Evolutionary conservation across 305 asterid genomes (phyloP).

Genomic region (Solanum hybrid): DNA sequence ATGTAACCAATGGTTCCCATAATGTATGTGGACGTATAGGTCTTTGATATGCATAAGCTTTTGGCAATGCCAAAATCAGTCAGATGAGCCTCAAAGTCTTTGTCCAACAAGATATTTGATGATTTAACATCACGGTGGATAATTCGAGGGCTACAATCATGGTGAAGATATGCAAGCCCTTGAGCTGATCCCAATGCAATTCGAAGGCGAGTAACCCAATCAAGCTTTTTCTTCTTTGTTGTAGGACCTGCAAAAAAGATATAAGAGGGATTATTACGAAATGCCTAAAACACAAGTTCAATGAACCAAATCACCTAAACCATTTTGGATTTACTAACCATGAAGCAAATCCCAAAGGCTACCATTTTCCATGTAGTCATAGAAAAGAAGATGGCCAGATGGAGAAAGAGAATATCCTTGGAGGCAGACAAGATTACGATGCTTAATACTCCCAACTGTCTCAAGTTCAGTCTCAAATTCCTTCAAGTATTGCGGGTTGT

Average conservation of each 20-base stretch:
- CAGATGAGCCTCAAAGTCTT: conserved; percentile 72
- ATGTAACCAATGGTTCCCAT: conserved; percentile 98
- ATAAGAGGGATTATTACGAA: background rate
- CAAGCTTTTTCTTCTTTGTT: conserved; percentile 65
- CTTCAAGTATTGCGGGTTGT: conserved; percentile 67
- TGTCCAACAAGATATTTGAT: conserved; percentile 74
- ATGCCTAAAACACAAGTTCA: background rate
- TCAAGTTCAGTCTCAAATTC: conserved; percentile 90
- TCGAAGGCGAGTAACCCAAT: conserved; percentile 67
- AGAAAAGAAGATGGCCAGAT: conserved; percentile 75
- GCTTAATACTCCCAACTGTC: conserved; percentile 90
- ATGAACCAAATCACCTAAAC: background rate
- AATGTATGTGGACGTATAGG: conserved; percentile 69
- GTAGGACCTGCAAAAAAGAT: conserved; percentile 34
- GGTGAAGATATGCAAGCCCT: conserved; percentile 92
- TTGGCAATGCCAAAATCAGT: conserved; percentile 95
- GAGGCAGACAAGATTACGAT: conserved; percentile 83
- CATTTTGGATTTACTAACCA: conserved; percentile 31
- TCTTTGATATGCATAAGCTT: conserved; percentile 58
- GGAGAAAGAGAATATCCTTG: conserved; percentile 93
- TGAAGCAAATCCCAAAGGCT: conserved; percentile 97
- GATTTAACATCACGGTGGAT: conserved; percentile 95
- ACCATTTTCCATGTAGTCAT: conserved; percentile 98
- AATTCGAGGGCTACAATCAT: conserved; percentile 87
- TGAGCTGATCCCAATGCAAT: conserved; percentile 83